Evolutionary conservation across 495 filamentous ascomycete genomes (phyloP), one percentile per base, ranked within the genome.

Genomic region (Aspergillus cavernicola): DNA sequence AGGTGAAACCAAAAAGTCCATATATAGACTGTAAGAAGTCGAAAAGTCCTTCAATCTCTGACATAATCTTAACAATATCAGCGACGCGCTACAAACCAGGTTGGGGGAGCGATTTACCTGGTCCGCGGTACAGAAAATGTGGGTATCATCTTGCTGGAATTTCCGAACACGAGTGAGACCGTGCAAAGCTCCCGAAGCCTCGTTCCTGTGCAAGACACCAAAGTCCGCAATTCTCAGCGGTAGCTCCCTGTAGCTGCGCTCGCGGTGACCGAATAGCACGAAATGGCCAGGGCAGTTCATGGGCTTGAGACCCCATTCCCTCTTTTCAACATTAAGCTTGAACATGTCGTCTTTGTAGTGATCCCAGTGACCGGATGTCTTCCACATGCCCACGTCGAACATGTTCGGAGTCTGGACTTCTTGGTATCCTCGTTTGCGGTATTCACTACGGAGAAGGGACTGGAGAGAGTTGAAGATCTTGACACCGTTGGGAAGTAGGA

Each of bases 301-400:
- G 29, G 95, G 93, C 75, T 98, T 98, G 35, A 98, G 78, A 43
- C 70, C 77, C 71, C 69, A 79, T 36, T 87, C 81, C 50, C 89
- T 84, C 78, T 97, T 96, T 63, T 97, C 90, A 29, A 92, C 81
- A 29, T 95, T 85, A 51, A 97, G 80, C 32, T 85, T 82, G 74
- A 97, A 97, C 93, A 98, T 97, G 69, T 96, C 90, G 23, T 97
- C 92, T 57, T 89, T 80, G 79, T 98, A 98, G 65, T 97, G 89
- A 39, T 85, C 82, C 89, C 90, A 95, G 69, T 98, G 93, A 39
- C 95, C 93, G 13, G 89, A 95, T 6, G 81, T 86, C 72, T 97
- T 90, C 95, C 93, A 97, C 22, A 98, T 75, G 4, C 85, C 77
- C 12, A 85, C 78, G 56, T 96, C 92, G 70, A 87, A 98, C 86